phyloP scores from a whole-genome alignment of 2,329 filamentous ascomycete genomes.

The Bipolaris oryzae region DNA sequence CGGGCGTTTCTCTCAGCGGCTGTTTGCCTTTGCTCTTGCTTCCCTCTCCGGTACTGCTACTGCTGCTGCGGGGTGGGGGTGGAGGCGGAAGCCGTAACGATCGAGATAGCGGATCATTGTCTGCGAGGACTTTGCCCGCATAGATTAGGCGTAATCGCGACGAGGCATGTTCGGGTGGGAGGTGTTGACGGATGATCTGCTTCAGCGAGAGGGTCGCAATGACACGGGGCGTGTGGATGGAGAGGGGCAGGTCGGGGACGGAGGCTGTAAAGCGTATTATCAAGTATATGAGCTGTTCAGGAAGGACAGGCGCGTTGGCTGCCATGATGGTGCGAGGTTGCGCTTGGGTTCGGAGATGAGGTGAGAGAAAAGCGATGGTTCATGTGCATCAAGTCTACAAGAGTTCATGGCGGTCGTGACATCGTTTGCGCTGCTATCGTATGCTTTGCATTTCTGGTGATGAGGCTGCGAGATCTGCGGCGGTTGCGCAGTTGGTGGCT shows the following conservation, averaged over 20 bases:
- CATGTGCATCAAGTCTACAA: background rate
- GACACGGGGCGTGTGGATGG: constrained; percentile 69
- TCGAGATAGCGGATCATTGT: constrained; percentile 69
- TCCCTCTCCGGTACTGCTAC: constrained; percentile 12
- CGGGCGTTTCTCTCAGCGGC: constrained; percentile 58
- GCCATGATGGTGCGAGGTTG: constrained; percentile 38
- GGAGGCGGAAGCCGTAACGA: constrained; percentile 70
- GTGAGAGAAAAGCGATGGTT: constrained; percentile 6
- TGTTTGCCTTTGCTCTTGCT: constrained; percentile 70
- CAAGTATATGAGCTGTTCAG: constrained; percentile 65
- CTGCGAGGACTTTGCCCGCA: constrained; percentile 82
- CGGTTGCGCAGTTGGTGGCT: constrained; percentile 7
- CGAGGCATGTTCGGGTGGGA: constrained; percentile 66
- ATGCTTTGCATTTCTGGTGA: constrained; percentile 14
- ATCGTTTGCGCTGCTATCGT: constrained; percentile 2
- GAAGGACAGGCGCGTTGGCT: constrained; percentile 34
- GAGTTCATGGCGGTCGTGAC: constrained; percentile 10
- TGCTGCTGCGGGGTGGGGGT: constrained; percentile 51
- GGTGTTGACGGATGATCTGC: constrained; percentile 75
- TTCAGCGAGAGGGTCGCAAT: constrained; percentile 82
- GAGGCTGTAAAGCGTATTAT: constrained; percentile 90
- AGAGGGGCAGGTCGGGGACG: constrained; percentile 80
- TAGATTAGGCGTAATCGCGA: constrained; percentile 87
- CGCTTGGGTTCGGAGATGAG: constrained; percentile 6
- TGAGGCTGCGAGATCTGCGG: constrained; percentile 6